phyloP scores from a whole-genome alignment of 139 green algal genomes.

The Asterochloris sp. region DNA sequence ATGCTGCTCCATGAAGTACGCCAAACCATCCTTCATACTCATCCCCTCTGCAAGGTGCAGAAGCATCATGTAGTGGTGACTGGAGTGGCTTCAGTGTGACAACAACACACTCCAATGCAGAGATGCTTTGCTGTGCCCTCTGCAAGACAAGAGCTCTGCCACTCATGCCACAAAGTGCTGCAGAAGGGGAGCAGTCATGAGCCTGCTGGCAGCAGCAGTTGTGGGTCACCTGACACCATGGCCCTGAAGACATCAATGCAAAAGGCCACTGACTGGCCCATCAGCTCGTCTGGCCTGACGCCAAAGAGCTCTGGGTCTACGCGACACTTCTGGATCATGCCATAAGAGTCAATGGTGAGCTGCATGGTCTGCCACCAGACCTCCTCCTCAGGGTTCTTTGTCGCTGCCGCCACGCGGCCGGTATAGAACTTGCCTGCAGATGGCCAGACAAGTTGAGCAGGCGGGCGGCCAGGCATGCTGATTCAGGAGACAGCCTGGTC shows the following conservation, averaged over 20 bases:
- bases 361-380: slow-evolving; percentile 18
- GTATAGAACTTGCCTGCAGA: slow-evolving; percentile 15
- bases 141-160: too few relatives aligned
- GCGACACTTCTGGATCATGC: slow-evolving; percentile 9
- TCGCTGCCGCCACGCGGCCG: not conserved
- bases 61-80: too few relatives aligned
- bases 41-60: not conserved
- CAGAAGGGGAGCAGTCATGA: too few relatives aligned
- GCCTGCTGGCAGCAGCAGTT: too few relatives aligned
- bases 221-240: not conserved
- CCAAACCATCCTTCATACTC: not conserved
- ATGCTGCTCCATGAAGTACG: not conserved
- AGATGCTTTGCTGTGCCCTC: too few relatives aligned
- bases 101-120: too few relatives aligned
- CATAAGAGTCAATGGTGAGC: slow-evolving; percentile 8
- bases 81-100: too few relatives aligned
- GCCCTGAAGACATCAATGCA: slow-evolving; percentile 14
- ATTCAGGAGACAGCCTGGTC: too few relatives aligned
- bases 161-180: too few relatives aligned
- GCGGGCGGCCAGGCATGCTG: too few relatives aligned
- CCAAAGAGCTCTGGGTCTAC: slow-evolving; percentile 13
- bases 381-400: not conserved
- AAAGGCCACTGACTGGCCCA: slow-evolving; percentile 14
- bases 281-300: slow-evolving; percentile 13
- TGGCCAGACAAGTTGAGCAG: too few relatives aligned